A percentile compares a stretch with the other conserved stretches of the same genome.
Evolutionary conservation across 2,329 filamentous ascomycete genomes (phyloP).

Genomic region (Alternaria sp.): DNA sequence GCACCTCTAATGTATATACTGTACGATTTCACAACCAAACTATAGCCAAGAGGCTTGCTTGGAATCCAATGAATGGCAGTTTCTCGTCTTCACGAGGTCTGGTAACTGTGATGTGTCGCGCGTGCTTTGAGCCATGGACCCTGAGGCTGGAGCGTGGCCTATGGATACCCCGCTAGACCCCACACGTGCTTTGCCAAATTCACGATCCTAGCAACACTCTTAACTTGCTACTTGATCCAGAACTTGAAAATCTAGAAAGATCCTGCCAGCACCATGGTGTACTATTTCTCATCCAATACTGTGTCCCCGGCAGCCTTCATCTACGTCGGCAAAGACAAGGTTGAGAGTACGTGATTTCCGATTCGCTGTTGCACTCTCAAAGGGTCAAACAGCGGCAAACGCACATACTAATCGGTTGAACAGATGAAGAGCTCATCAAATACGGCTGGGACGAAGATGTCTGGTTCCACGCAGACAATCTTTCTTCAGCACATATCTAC

Average conservation of each 20-base stretch:
- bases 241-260: background rate
- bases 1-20: constrained; percentile 3
- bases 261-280: constrained; percentile 72
- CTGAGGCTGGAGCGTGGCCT: constrained; percentile 19
- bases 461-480: constrained; percentile 99
- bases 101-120: constrained; percentile 1
- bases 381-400: background rate
- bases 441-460: constrained; percentile 95
- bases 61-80: background rate
- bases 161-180: constrained; percentile 39
- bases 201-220: constrained; percentile 23
- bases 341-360: constrained; percentile 76
- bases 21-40: background rate
- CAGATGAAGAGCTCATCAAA: constrained; percentile 96
- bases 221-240: background rate
- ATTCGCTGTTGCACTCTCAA: background rate
- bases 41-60: background rate
- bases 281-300: constrained; percentile 89
- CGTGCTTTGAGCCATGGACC: constrained; percentile 3
- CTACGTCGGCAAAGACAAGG: constrained; percentile 99
- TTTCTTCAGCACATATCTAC: constrained; percentile 96
- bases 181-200: constrained; percentile 41
- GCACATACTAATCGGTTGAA: background rate
- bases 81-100: background rate
- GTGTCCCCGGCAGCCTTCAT: constrained; percentile 85